These are phyloP conservation scores for Lentinula detonsa DNA, from an alignment of 768 basidiomycete species.

Conservation along the genomic window DNA sequence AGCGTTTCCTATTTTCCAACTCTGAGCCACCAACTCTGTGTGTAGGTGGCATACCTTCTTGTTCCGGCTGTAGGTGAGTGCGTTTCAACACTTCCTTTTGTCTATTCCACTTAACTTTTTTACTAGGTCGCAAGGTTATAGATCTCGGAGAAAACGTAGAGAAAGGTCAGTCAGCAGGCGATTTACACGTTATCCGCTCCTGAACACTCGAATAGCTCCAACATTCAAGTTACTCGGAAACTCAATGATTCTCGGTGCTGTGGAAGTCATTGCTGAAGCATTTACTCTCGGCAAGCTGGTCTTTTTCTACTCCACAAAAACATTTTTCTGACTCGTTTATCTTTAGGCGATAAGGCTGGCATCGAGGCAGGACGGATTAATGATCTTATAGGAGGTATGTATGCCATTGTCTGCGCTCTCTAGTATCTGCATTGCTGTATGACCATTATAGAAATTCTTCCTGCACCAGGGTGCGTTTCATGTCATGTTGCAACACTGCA, in stretches of 20 bases:
- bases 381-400: constrained; percentile 49
- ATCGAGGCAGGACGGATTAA: constrained; percentile 59
- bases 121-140: constrained; percentile 49
- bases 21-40: background rate
- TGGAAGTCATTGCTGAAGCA: constrained; percentile 79
- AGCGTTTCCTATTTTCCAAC: background rate
- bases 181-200: background rate
- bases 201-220: constrained; percentile 35
- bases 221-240: constrained; percentile 80
- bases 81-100: background rate
- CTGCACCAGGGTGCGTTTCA: constrained; percentile 47
- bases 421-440: constrained; percentile 10
- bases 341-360: constrained; percentile 58
- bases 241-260: constrained; percentile 65
- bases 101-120: background rate
- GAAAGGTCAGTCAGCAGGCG: constrained; percentile 41
- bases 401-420: background rate
- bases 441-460: constrained; percentile 48
- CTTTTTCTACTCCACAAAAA: background rate
- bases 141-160: constrained; percentile 86
- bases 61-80: constrained; percentile 59
- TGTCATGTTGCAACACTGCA: background rate
- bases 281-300: constrained; percentile 56
- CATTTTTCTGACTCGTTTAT: background rate
- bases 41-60: constrained; percentile 55